Conservation (phyloP, 2,329 filamentous ascomycete genomes). For the Akanthomyces muscarius region DNA sequence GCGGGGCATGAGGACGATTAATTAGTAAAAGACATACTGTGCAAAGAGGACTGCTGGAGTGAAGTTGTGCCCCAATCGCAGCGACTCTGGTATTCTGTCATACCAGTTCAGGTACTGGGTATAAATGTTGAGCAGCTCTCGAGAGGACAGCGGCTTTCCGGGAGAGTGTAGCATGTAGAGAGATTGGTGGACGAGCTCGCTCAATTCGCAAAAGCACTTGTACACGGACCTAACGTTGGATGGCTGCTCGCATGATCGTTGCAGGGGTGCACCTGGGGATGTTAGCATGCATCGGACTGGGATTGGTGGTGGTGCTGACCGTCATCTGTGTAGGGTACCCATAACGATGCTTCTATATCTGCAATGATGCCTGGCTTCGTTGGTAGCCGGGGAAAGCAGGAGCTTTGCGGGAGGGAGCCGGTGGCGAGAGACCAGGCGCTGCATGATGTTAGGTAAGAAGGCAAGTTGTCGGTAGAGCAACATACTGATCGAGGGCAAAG, state of each 20-base stretch:
- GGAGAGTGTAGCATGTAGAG: conserved; percentile 71
- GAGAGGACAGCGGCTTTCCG: conserved; percentile 59
- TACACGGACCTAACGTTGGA: conserved; percentile 66
- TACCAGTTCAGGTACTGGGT: conserved; percentile 70
- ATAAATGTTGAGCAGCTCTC: conserved; percentile 60
- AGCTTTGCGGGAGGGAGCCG: conserved; percentile 57
- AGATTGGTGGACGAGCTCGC: conserved; percentile 68
- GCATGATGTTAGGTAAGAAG: conserved; percentile 1
- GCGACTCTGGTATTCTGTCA: conserved; percentile 58
- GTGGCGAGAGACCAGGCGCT: conserved; percentile 65
- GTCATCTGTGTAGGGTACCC: conserved; percentile 56
- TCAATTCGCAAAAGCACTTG: conserved; percentile 67
- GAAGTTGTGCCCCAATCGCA: conserved; percentile 64
- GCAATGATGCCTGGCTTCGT: conserved; percentile 58
- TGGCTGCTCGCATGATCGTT: conserved; percentile 56
- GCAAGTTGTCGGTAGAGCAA: conserved; percentile 24
- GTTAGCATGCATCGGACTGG: conserved; percentile 3
- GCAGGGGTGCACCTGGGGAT: conserved; percentile 45
- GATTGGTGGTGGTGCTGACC: conserved; percentile 37
- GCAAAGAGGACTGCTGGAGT: conserved; percentile 69
- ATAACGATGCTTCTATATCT: conserved; percentile 56
- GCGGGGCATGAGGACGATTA: background rate
- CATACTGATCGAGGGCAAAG: conserved; percentile 61
- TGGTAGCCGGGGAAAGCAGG: conserved; percentile 51
- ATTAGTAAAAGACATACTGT: conserved; percentile 51